A percentile compares a stretch with the other conserved stretches of the same genome.
These are phyloP conservation scores for Tuber brumale DNA, from an alignment of 495 filamentous ascomycete genomes.

Conservation along the genomic window DNA sequence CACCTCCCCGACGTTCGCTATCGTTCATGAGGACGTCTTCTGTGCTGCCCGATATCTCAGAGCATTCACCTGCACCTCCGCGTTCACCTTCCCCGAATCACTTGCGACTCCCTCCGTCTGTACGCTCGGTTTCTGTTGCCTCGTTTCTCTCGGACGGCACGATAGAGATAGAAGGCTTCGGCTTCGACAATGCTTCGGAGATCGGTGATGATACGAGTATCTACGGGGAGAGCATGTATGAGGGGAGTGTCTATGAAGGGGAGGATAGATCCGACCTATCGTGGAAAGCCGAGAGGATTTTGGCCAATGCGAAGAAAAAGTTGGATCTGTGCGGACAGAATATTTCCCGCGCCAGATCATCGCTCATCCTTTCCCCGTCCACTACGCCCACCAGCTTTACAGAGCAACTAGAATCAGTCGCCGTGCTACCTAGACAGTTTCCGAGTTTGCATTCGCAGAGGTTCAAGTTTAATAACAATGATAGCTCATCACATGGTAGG, in stretches of 20 bases:
- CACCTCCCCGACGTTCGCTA: constrained; percentile 31
- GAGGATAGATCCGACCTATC: constrained; percentile 30
- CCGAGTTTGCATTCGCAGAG: constrained; percentile 23
- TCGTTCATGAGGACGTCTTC: constrained; percentile 27
- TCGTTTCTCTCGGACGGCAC: constrained; percentile 41
- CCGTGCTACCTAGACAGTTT: constrained; percentile 17
- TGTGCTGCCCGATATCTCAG: constrained; percentile 39
- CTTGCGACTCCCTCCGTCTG: constrained; percentile 13
- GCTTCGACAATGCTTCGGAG: constrained; percentile 38
- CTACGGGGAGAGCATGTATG: constrained; percentile 38
- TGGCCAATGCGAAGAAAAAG: constrained; percentile 42
- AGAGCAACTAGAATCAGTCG: constrained; percentile 33
- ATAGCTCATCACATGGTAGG: constrained; percentile 30
- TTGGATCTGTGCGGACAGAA: constrained; percentile 41
- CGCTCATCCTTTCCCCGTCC: constrained; percentile 33
- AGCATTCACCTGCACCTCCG: constrained; percentile 32
- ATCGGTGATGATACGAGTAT: constrained; percentile 33
- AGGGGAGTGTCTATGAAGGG: constrained; percentile 39
- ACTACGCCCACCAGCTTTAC: constrained; percentile 37
- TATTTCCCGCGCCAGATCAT: constrained; percentile 39
- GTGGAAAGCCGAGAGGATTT: constrained; percentile 36
- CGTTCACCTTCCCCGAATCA: constrained; percentile 23
- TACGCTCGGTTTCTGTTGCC: constrained; percentile 36
- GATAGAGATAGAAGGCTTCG: constrained; percentile 41
- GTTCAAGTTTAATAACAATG: constrained; percentile 19